phyloP scores from a whole-genome alignment of 2,329 filamentous ascomycete species.

The Claviceps monticola region DNA sequence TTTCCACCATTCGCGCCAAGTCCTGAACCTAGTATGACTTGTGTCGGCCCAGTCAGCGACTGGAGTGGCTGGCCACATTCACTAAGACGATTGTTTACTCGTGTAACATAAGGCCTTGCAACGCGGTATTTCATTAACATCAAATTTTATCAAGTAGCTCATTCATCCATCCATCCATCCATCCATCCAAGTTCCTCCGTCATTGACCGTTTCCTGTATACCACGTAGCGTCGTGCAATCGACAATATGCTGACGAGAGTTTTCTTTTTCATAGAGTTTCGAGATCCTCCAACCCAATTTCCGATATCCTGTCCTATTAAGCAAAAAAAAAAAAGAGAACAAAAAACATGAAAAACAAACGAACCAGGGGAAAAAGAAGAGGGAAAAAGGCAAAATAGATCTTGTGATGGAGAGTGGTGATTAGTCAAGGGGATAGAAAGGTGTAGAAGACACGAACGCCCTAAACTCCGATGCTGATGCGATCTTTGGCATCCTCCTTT shows the following conservation, averaged over 20 bases:
- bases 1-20: not conserved
- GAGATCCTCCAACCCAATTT: not conserved
- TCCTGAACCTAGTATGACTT: too few relatives aligned
- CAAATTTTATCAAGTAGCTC: too few relatives aligned
- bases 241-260: not conserved
- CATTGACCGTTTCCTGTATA: too few relatives aligned
- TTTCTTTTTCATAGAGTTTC: not conserved
- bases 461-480: slow-evolving; percentile 23
- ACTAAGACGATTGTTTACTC: too few relatives aligned
- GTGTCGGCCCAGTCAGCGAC: too few relatives aligned
- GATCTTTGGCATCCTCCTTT: slow-evolving; percentile 2
- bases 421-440: not conserved
- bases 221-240: too few relatives aligned
- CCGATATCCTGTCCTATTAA: not conserved
- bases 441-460: slow-evolving; percentile 4
- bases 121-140: too few relatives aligned
- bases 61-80: too few relatives aligned
- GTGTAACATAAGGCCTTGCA: too few relatives aligned
- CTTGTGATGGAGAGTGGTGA: not conserved
- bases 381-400: not conserved
- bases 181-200: too few relatives aligned
- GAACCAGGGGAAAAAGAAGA: not conserved
- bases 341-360: not conserved
- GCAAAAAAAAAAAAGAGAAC: not conserved
- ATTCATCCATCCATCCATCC: too few relatives aligned